Percentiles rank a stretch among this genome's conserved stretches.
These are phyloP conservation scores for Blepharisma undulans DNA, from an alignment of 169 alveolate genomes.

Conservation along the genomic window DNA sequence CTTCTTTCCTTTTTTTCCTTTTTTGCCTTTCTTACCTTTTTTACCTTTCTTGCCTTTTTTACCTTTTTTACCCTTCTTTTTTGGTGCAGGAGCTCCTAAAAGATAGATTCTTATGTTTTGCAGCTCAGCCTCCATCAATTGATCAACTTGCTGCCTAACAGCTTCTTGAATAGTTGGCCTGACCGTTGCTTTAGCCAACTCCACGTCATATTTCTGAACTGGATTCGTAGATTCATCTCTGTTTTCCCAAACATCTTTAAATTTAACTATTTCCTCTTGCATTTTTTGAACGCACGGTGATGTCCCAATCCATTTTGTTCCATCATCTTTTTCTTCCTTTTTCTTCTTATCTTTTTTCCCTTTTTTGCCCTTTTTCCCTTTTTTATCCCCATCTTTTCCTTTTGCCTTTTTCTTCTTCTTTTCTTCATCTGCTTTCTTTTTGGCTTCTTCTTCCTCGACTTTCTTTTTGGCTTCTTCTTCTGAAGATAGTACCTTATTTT, in stretches of 20 bases:
- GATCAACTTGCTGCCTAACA: constrained; percentile 73
- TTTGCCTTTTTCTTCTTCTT: constrained; percentile 51
- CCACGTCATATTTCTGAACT: constrained; percentile 64
- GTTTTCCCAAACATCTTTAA: constrained; percentile 70
- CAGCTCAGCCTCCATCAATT: constrained; percentile 78
- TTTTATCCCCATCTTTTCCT: constrained; percentile 57
- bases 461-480: constrained; percentile 73
- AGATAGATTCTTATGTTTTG: constrained; percentile 69
- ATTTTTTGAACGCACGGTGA: constrained; percentile 68
- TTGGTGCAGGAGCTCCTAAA: constrained; percentile 43
- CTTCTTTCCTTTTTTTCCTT: constrained; percentile 63
- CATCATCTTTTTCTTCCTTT: constrained; percentile 52
- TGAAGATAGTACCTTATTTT: constrained; percentile 40
- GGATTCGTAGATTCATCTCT: constrained; percentile 76
- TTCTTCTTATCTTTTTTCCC: constrained; percentile 61
- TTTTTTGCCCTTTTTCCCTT: constrained; percentile 52
- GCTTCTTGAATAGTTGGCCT: constrained; percentile 74
- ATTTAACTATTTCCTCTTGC: constrained; percentile 70
- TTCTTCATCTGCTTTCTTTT: constrained; percentile 56
- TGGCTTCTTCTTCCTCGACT: constrained; percentile 31
- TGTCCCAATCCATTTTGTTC: constrained; percentile 68
- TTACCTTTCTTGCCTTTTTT: constrained; percentile 58
- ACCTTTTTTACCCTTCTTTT: constrained; percentile 53
- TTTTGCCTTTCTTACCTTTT: constrained; percentile 51
- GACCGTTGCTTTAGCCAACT: constrained; percentile 62